Evolutionary conservation across 805 yeast species (phyloP).

Genomic region (Saturnispora diversa): DNA sequence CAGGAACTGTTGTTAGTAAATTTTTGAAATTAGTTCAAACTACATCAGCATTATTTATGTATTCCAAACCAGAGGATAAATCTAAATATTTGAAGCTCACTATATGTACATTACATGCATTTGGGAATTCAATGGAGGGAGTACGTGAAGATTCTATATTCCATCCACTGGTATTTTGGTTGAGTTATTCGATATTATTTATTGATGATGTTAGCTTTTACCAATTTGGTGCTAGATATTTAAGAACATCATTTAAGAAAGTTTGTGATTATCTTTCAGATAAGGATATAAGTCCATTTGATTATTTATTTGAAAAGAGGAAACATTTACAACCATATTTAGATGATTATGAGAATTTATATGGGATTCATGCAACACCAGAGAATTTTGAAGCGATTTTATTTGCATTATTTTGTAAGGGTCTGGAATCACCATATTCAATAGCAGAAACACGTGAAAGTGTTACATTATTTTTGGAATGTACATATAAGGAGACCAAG

Average conservation of each 20-base stretch:
- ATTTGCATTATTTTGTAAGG: constrained; percentile 43
- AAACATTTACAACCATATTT: constrained; percentile 35
- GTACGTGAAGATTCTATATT: constrained; percentile 38
- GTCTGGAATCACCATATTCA: constrained; percentile 50
- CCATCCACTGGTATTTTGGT: constrained; percentile 45
- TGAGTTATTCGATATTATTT: constrained; percentile 23
- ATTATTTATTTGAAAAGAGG: constrained; percentile 27
- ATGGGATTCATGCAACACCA: constrained; percentile 33
- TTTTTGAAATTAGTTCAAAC: constrained; percentile 20
- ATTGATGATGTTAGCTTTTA: constrained; percentile 24
- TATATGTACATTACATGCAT: constrained; percentile 37
- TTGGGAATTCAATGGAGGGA: constrained; percentile 42
- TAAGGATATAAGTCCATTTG: constrained; percentile 25
- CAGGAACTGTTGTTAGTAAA: constrained; percentile 38
- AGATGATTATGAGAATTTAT: constrained; percentile 35
- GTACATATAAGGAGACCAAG: constrained; percentile 33
- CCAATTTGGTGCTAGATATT: constrained; percentile 29
- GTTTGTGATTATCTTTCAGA: constrained; percentile 27
- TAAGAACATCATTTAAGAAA: constrained; percentile 31
- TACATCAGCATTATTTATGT: constrained; percentile 12
- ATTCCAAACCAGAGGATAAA: neutral
- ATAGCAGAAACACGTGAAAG: constrained; percentile 41
- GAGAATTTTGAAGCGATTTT: constrained; percentile 47
- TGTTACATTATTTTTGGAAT: constrained; percentile 36
- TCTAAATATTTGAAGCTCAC: constrained; percentile 8